Conservation (phyloP, 257 asterid species). For the Plectranthus barbatus region DNA sequence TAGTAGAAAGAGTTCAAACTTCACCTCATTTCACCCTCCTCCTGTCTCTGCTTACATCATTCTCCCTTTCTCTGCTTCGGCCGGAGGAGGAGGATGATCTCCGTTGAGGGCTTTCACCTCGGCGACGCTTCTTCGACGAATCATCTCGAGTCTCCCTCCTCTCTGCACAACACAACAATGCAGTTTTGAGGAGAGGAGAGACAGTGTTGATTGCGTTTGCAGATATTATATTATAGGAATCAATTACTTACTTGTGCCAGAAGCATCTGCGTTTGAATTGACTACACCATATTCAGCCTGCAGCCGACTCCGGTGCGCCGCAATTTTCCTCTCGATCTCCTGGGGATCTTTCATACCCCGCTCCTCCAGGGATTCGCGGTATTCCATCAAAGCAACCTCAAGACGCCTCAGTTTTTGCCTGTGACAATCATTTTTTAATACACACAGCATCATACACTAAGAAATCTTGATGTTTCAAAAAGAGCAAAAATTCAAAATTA, state of each 20-base stretch:
- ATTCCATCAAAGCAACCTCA: conserved; percentile 81
- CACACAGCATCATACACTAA: neutral
- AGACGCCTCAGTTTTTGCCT: conserved; percentile 82
- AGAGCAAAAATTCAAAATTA: too few species aligned
- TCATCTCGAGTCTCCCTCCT: conserved; percentile 51
- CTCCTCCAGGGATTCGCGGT: conserved; percentile 89
- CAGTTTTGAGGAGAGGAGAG: neutral
- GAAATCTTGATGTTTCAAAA: neutral
- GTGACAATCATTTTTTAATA: neutral
- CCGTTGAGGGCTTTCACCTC: conserved; percentile 64
- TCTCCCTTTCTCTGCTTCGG: conserved; percentile 53
- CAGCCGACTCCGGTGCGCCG: conserved; percentile 50
- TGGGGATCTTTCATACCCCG: conserved; percentile 48
- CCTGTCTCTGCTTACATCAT: conserved; percentile 46
- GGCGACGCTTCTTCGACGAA: conserved; percentile 56
- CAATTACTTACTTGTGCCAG: conserved; percentile 53
- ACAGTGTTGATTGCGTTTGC: too few species aligned
- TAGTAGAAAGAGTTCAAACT: too few species aligned
- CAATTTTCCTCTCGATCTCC: conserved; percentile 75
- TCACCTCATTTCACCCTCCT: conserved; percentile 47
- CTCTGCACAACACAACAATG: conserved; percentile 19
- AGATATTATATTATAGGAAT: too few species aligned
- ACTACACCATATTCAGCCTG: conserved; percentile 64
- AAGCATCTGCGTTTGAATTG: conserved; percentile 44
- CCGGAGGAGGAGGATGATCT: conserved; percentile 40